A percentile compares a stretch with the other conserved stretches of the same genome.
phyloP scores from a whole-genome alignment of 148 eudicot species.

The Rheum nobile region DNA sequence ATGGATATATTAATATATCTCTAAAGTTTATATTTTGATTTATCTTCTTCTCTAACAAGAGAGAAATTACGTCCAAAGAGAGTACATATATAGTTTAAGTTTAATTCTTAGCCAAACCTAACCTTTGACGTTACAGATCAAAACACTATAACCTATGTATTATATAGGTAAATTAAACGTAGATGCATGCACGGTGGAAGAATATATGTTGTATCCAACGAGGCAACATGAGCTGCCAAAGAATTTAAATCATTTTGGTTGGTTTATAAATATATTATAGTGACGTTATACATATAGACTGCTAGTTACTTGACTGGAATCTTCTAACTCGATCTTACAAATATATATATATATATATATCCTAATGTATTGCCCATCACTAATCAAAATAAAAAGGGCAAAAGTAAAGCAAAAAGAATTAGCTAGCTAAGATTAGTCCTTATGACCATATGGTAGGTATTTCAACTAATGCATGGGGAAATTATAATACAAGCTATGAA shows the following conservation, averaged over 20 bases:
- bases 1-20: neutral
- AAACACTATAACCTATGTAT: neutral
- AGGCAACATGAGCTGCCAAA: conserved; percentile 2
- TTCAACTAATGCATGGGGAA: neutral
- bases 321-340: conserved; percentile 1
- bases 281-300: neutral
- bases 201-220: conserved; percentile 8
- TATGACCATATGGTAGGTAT: neutral
- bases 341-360: no score
- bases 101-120: conserved; percentile 4
- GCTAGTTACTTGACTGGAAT: neutral
- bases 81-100: neutral
- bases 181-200: conserved; percentile 5
- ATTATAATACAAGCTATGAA: neutral
- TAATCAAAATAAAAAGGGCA: neutral
- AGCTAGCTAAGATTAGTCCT: neutral
- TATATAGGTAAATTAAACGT: neutral
- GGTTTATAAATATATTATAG: neutral
- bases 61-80: neutral
- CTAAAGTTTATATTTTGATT: neutral
- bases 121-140: neutral
- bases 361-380: neutral
- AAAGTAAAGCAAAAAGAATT: neutral
- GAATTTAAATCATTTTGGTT: neutral
- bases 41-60: neutral